These are phyloP conservation scores for Linnemannia elongata DNA, from an alignment of 192 early-diverging fungal genomes.

Conservation along the genomic window DNA sequence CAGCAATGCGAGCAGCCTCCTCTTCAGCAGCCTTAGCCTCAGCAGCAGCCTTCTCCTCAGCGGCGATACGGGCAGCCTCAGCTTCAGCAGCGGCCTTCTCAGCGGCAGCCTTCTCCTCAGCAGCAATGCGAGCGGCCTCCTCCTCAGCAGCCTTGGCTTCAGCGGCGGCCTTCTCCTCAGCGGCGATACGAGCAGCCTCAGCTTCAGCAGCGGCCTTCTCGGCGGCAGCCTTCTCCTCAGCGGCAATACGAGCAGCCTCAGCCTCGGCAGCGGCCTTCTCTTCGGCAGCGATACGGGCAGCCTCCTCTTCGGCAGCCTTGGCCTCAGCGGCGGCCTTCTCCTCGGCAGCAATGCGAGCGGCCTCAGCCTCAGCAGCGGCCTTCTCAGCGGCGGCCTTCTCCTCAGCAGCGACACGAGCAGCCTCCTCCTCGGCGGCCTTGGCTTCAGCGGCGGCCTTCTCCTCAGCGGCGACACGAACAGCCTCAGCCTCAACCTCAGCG, in stretches of 20 bases:
- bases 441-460: conserved; percentile 13
- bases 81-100: conserved; percentile 30
- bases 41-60: conserved; percentile 22
- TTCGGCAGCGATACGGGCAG: conserved; percentile 13
- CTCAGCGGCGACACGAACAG: not conserved
- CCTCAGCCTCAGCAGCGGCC: conserved; percentile 8
- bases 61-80: conserved; percentile 13
- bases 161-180: conserved; percentile 14
- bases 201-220: conserved; percentile 14
- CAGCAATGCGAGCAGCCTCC: conserved; percentile 26
- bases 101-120: conserved; percentile 22
- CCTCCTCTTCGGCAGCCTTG: conserved; percentile 2
- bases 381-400: conserved; percentile 7
- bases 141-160: conserved; percentile 19
- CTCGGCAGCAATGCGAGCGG: conserved; percentile 9
- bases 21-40: conserved; percentile 34
- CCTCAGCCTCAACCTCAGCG: conserved; percentile 13
- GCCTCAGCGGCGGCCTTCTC: conserved; percentile 30
- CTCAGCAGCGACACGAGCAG: conserved; percentile 11
- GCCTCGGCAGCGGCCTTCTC: conserved; percentile 5
- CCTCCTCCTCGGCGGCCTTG: conserved; percentile 4
- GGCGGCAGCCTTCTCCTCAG: conserved; percentile 12
- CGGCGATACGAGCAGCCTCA: not conserved
- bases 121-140: conserved; percentile 25
- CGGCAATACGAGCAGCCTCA: not conserved